Percentiles rank a stretch among this genome's conserved stretches.
Evolutionary conservation across 2,329 filamentous ascomycete genomes (phyloP).

Genomic region (Botrytis elliptica): DNA sequence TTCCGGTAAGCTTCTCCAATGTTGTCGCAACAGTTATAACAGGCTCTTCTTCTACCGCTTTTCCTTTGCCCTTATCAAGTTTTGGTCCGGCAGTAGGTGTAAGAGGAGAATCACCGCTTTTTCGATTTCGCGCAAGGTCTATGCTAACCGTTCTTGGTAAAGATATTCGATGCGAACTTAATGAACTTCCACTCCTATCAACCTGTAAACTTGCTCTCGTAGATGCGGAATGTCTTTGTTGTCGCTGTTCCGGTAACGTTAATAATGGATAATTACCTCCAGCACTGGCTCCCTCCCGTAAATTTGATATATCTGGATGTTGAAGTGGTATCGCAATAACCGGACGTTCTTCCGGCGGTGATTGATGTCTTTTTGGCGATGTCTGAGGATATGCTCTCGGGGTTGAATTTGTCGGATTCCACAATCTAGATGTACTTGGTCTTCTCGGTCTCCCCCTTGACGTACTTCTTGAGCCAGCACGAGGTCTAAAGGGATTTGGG

Average conservation of each 20-base stretch:
- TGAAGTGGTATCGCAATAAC: constrained; percentile 36
- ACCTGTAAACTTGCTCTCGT: constrained; percentile 47
- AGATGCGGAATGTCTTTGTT: constrained; percentile 49
- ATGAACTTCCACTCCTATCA: constrained; percentile 44
- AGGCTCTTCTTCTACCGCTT: constrained; percentile 26
- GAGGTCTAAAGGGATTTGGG: constrained; percentile 33
- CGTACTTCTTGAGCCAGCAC: constrained; percentile 33
- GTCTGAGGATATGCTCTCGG: constrained; percentile 42
- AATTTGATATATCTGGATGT: constrained; percentile 35
- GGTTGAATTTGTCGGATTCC: constrained; percentile 61
- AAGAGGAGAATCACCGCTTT: constrained; percentile 33
- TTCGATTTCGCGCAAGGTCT: constrained; percentile 33
- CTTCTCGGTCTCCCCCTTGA: constrained; percentile 29
- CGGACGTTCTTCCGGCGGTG: constrained; percentile 24
- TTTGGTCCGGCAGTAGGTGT: constrained; percentile 18
- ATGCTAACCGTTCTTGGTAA: constrained; percentile 39
- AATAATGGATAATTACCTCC: constrained; percentile 50
- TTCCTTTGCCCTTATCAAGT: constrained; percentile 37
- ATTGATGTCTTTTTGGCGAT: constrained; percentile 25
- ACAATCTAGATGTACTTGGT: constrained; percentile 46
- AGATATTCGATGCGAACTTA: constrained; percentile 35
- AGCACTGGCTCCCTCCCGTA: constrained; percentile 32
- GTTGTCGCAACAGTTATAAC: constrained; percentile 17
- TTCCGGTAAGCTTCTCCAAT: constrained; percentile 18
- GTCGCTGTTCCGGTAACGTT: constrained; percentile 55